Base-by-base conservation (phyloP, 257 asterid genomes). In the Nicotiana otophora region DNA sequence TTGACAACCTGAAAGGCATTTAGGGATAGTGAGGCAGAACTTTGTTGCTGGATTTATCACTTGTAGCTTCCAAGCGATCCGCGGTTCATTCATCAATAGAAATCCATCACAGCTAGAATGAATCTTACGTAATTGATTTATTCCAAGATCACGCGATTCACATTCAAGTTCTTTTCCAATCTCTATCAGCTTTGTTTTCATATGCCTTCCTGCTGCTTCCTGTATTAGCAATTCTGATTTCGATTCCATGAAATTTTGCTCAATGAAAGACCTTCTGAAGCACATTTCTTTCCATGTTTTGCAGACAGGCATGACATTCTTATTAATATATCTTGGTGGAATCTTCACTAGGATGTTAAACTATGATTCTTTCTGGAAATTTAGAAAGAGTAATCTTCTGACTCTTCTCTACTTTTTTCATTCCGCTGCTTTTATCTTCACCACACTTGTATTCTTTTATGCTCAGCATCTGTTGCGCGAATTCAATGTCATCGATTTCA, bases 61-160 rank as follows among this genome's bases (percentile, higher is more conserved):
- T 82, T 82, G 87, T 76, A 82, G 72, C 53, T 11, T 57, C 14
- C 67, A 46, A 54, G 4, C 0, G 3, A 26, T 2, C 36, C 39
- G 16, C 36, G 67, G 77, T 62, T 63, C 54, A 78, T 63, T 48
- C 42, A 82, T 69, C 53, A 85, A 68, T 54, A 82, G 48, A 33
- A 85, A 82, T 39, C 85, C 87, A 7, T 82, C 76, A 23, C 83
- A 85, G 62, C 85, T 82, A 65, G 83, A 77, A 61, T 81, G 64
- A 53, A 51, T 14, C 7, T 31, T 42, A 53, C 55, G 42, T 34
- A 31, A 30, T 60, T 77, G 57, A 78, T 14, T 11, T 8, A 42
- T 28, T 42, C 83, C 85, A 69, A 60, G 55, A 34, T 84, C 65
- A 31, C 5, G 46, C 51, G 14, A 51, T 48, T 69, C 66, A 53